phyloP scores from a whole-genome alignment of 305 asterid genomes.

The Solanum hybrid region DNA sequence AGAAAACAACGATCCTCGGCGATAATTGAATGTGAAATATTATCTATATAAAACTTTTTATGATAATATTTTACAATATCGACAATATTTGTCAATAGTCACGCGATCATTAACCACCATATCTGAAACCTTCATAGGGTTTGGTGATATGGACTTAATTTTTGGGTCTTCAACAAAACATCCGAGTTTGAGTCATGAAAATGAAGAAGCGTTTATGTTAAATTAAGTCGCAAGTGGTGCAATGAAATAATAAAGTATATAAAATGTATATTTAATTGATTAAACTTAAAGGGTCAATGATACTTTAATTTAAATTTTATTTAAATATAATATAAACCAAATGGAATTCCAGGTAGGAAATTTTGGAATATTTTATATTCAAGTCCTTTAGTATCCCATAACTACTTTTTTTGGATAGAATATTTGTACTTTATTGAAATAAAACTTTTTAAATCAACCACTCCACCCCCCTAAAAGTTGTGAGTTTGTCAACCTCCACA shows the following conservation, averaged over 20 bases:
- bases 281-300: background rate
- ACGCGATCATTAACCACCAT: background rate
- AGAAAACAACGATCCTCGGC: background rate
- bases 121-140: background rate
- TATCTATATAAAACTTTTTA: background rate
- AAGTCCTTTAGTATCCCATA: conserved; percentile 10
- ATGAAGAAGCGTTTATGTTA: background rate
- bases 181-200: background rate
- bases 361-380: conserved; percentile 21
- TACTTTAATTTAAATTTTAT: background rate
- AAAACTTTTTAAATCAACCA: conserved; percentile 16
- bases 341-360: conserved; percentile 44
- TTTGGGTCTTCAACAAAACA: background rate
- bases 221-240: background rate
- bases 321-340: background rate
- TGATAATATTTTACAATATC: background rate
- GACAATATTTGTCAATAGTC: background rate
- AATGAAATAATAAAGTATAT: background rate
- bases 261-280: background rate
- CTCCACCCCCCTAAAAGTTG: conserved; percentile 20
- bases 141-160: background rate
- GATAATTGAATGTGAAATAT: background rate
- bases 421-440: background rate
- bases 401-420: conserved; percentile 15
- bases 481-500: conserved; percentile 48